phyloP scores from a whole-genome alignment of 148 eudicot species.

The Vaccinium vitisidaea region DNA sequence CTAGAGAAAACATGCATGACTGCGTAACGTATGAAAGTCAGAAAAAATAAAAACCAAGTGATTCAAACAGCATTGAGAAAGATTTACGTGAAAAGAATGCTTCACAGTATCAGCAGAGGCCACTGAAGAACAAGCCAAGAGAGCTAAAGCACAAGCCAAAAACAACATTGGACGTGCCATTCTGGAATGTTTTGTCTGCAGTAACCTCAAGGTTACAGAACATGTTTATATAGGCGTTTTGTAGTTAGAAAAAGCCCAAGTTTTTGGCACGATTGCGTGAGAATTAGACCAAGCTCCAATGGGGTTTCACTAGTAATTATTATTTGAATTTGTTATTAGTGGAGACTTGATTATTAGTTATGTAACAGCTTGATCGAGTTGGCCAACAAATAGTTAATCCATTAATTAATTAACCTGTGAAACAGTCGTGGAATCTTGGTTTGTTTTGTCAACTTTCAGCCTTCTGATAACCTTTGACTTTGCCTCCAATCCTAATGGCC shows the following conservation, averaged over 20 bases:
- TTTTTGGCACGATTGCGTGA: not conserved
- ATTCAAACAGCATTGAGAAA: not conserved
- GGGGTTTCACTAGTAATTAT: no score
- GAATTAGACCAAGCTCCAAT: no score
- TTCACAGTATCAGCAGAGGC: constrained; percentile 34
- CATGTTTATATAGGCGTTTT: not conserved
- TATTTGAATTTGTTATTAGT: not conserved
- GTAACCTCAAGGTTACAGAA: not conserved
- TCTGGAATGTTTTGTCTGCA: not conserved
- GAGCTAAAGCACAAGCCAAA: constrained; percentile 18
- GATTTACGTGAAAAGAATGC: constrained; percentile 37
- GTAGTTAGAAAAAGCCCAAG: not conserved
- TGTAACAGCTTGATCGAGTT: not conserved
- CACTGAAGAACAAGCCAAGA: constrained; percentile 20
- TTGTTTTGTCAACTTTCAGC: not conserved
- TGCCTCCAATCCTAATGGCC: not conserved
- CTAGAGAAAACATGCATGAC: not conserved
- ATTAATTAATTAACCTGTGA: not conserved
- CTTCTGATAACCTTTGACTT: not conserved
- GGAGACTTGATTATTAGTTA: not conserved
- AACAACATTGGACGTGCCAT: constrained; percentile 15
- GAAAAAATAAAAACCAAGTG: not conserved
- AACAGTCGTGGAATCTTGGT: not conserved
- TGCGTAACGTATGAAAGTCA: not conserved
- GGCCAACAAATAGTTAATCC: not conserved